Base-by-base conservation (phyloP, 1,284 basidiomycete genomes). In the Peniophora sp. region DNA sequence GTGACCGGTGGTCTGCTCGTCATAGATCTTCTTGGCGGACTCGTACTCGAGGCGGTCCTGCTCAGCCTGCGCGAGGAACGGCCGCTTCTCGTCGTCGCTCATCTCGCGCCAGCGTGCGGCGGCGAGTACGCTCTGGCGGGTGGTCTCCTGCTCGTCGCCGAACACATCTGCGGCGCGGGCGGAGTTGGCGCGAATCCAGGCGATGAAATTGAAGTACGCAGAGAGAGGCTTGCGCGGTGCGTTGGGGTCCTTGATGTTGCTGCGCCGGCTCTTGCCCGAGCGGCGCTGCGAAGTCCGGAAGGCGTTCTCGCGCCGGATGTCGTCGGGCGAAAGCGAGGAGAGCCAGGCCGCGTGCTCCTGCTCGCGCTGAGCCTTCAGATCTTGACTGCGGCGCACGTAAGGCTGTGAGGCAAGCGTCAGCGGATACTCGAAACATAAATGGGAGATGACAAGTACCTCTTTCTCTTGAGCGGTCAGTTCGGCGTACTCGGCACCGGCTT, bases 181-280 rank as follows among this genome's bases (percentile, higher is more conserved):
- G 12, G 81, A 78, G 61, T 89, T 83, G 45, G 84, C 79, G 55
- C 92, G 78, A 60, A 95, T 94, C 47, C 85, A 81, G 65, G 94
- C 91, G 56, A 97, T 69, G 74, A 95, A 97, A 81, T 96, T 88
- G 61, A 97, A 97, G 65, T 97, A 97, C 2, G 94, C 93, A 60
- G 84, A 89, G 25, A 97, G 79, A 2, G 94, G 94, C 68, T 96
- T 96, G 82, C 95, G 95, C 9, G 94, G 94, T 17, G 92, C 94
- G 63, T 97, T 95, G 24, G 93, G 93, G 65, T 97, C 93, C 73
- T 96, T 96, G 69, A 97, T 87, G 67, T 97, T 97, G 56, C 89
- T 88, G 77, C 89, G 92, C 59, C 92, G 79, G 49, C 89, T 93
- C 69, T 94, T 93, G 62, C 94, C 95, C 17, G 92, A 88, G 69